phyloP scores from a whole-genome alignment of 108 stramenopile genomes.

The Skeletonema tropicum region DNA sequence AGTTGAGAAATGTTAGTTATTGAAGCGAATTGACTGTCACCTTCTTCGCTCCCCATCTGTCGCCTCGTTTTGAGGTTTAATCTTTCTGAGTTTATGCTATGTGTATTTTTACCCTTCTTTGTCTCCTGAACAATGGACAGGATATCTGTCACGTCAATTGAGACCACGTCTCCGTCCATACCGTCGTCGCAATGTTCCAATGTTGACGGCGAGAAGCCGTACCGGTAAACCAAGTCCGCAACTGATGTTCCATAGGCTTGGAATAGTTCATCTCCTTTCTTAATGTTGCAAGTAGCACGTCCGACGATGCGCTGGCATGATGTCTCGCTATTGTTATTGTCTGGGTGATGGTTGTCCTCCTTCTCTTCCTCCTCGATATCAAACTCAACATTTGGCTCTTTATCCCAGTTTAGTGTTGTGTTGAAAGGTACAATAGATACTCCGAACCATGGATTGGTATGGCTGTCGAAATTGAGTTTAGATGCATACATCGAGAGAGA shows the following conservation, averaged over 20 bases:
- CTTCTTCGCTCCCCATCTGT: background rate
- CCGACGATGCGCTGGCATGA: conserved; percentile 10
- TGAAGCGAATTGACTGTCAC: background rate
- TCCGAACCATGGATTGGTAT: conserved; percentile 40
- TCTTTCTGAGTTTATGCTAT: conserved; percentile 5
- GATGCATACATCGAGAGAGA: background rate
- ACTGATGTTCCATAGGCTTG: conserved; percentile 25
- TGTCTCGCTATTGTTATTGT: background rate
- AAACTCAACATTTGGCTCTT: conserved; percentile 25
- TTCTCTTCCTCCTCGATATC: conserved; percentile 14
- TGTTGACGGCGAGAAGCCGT: conserved; percentile 21
- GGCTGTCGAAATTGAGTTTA: conserved; percentile 11
- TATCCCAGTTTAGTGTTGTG: conserved; percentile 28
- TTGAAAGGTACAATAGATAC: conserved; percentile 29
- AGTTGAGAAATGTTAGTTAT: conserved; percentile 12
- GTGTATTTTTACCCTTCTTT: background rate
- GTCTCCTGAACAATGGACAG: conserved; percentile 3
- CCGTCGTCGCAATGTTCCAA: background rate
- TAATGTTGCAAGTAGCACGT: conserved; percentile 8
- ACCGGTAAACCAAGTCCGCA: conserved; percentile 33
- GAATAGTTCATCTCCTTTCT: conserved; percentile 21
- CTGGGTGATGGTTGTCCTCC: background rate
- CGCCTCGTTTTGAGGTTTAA: background rate
- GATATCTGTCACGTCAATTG: conserved; percentile 17
- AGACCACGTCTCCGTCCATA: conserved; percentile 23